Evolutionary conservation across 495 filamentous ascomycete species (phyloP), one percentile per base, ranked within the genome.

Genomic region (Pseudomonodictys pantanalensis): DNA sequence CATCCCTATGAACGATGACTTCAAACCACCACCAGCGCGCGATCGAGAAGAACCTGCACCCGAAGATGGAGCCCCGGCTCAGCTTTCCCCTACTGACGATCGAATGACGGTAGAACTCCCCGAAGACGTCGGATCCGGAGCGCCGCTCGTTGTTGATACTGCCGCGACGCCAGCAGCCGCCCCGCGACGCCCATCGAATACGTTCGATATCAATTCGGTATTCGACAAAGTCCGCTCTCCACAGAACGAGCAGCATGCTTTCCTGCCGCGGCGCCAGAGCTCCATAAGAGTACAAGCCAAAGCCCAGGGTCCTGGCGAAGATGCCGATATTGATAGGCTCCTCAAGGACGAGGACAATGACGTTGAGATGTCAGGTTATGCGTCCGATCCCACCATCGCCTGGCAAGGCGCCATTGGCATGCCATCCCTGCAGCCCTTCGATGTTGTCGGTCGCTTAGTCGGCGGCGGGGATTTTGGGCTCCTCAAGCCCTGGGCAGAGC

Each of bases 281-380:
- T 52, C 72, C 71, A 11, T 73, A 69, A 12, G 72, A 73, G 17
- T 75, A 73, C 20, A 72, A 71, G 3, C 75, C 70, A 60, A 71
- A 48, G 73, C 44, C 62, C 74, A 88, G 62, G 81, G 78, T 3
- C 75, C 77, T 8, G 68, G 69, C 15, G 82, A 81, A 15, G 93
- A 98, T 71, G 82, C 90, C 15, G 93, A 98, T 58, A 91, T 98
- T 39, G 93, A 98, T 71, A 82, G 88, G 48, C 75, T 98, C 44
- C 79, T 98, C 3, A 84, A 89, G 66, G 91, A 96, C 58, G 87
- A 89, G 49, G 91, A 91, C 43, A 80, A 83, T n/a, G 83, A 82
- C 24, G 86, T 92, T 18, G 86, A 88, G 33, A 56, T 58, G 4
- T 81, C 84, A 44, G 85, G 89, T 32, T 84, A 83, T 56, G 73